Conservation (phyloP, 2,329 filamentous ascomycete species). For the Grosmannia huntii region DNA sequence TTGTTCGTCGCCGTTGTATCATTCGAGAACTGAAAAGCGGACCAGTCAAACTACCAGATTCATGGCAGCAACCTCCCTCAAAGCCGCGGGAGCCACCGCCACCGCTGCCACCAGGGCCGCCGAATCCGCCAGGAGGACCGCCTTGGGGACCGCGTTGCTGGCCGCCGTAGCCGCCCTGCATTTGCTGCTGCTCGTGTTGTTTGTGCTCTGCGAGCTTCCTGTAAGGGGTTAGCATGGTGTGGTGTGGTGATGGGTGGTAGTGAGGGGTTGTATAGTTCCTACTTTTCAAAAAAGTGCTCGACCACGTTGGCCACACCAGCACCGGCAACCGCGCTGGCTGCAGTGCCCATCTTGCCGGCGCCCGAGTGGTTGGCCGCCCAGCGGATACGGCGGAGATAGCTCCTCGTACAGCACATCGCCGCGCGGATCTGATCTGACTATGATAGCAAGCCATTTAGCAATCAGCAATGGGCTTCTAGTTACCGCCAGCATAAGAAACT, state of each 20-base stretch:
- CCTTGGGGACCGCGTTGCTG: neutral
- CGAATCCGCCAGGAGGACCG: constrained; percentile 1
- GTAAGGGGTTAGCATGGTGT: no score
- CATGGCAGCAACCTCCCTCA: neutral
- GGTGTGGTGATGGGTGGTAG: no score
- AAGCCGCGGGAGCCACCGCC: neutral
- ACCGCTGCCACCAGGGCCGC: neutral
- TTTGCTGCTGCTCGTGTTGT: neutral
- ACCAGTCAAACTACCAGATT: neutral
- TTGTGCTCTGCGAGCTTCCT: neutral
- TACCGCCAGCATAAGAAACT: no score
- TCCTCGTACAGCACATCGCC: constrained; percentile 12
- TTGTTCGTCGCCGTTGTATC: neutral
- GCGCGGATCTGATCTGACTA: constrained; percentile 1
- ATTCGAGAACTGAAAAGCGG: neutral
- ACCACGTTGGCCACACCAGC: constrained; percentile 42
- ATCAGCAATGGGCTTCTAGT: no score
- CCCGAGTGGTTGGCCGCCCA: constrained; percentile 35
- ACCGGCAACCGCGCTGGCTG: constrained; percentile 37
- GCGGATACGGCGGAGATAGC: constrained; percentile 7
- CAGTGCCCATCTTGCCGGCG: constrained; percentile 35
- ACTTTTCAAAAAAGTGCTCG: constrained; percentile 22
- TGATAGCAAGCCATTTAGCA: neutral
- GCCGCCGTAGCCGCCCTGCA: neutral
- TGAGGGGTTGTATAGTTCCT: neutral